These are phyloP conservation scores for Lolium multiflorum DNA, from an alignment of 176 grass and related monocot genomes.

Conservation along the genomic window DNA sequence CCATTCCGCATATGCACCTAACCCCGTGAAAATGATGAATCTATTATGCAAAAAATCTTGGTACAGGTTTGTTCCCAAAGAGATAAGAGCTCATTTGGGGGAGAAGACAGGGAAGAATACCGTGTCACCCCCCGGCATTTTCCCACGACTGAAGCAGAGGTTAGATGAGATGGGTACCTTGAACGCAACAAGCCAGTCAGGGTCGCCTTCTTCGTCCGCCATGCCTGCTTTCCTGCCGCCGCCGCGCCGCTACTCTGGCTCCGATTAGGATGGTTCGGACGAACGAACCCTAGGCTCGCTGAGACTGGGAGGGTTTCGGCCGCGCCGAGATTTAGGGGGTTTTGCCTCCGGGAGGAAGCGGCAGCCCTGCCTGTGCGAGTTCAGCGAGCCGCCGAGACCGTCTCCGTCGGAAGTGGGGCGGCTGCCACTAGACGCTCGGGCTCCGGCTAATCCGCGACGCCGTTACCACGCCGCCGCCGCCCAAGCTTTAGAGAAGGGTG, in stretches of 20 bases:
- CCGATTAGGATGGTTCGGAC: background rate
- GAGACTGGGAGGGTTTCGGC: background rate
- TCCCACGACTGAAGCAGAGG: background rate
- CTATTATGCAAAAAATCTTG: background rate
- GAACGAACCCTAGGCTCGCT: background rate
- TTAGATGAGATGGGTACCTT: constrained; percentile 40
- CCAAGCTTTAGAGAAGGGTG: background rate
- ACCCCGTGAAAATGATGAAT: background rate
- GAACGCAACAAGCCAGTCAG: constrained; percentile 54
- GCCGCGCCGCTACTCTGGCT: background rate
- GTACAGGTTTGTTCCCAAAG: background rate
- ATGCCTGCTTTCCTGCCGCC: background rate
- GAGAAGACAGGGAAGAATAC: background rate
- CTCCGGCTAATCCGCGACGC: background rate
- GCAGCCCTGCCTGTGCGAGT: background rate
- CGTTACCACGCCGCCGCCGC: background rate
- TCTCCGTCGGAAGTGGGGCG: background rate
- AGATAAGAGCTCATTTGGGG: background rate
- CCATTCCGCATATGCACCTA: background rate
- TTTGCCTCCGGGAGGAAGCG: background rate
- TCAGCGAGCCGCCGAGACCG: background rate
- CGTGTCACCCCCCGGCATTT: background rate
- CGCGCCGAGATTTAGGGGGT: background rate
- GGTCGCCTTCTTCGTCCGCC: constrained; percentile 48
- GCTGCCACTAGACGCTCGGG: background rate